Evolutionary conservation across 2,329 filamentous ascomycete species (phyloP).

Genomic region (Fusarium odoratissimum): DNA sequence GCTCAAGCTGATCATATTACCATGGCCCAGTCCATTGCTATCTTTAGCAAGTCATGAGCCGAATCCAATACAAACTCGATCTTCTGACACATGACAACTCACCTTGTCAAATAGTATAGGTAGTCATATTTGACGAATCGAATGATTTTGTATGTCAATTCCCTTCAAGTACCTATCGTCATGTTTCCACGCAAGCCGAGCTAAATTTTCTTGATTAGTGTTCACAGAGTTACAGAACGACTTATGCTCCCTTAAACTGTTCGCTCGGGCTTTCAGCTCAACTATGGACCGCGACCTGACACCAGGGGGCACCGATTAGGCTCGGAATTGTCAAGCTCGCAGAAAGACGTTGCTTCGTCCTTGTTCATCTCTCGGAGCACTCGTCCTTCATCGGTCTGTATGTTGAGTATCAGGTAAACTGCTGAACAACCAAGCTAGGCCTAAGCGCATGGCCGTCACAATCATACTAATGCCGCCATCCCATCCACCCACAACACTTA

Average conservation of each 20-base stretch:
- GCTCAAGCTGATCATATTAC: background rate
- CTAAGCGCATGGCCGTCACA: conserved; percentile 15
- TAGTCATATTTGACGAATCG: background rate
- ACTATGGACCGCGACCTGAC: conserved; percentile 18
- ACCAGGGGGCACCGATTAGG: background rate
- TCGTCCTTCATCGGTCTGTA: conserved; percentile 1
- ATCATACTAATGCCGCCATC: conserved; percentile 19
- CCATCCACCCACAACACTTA: conserved; percentile 18
- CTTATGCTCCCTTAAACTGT: background rate
- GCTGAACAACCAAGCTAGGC: background rate
- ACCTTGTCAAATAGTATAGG: background rate
- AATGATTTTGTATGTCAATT: background rate
- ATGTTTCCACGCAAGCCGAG: background rate
- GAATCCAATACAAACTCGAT: background rate
- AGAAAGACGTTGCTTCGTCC: conserved; percentile 8
- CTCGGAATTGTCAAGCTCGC: background rate
- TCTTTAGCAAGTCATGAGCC: background rate
- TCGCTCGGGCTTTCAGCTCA: conserved; percentile 2
- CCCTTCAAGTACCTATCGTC: background rate
- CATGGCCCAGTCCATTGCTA: background rate
- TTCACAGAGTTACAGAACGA: background rate
- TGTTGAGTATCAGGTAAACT: conserved; percentile 10
- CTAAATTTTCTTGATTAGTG: background rate
- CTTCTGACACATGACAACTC: conserved; percentile 5
- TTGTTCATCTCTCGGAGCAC: conserved; percentile 6